Conservation (phyloP, 2,329 filamentous ascomycete genomes). For the Venturia carpophila region DNA sequence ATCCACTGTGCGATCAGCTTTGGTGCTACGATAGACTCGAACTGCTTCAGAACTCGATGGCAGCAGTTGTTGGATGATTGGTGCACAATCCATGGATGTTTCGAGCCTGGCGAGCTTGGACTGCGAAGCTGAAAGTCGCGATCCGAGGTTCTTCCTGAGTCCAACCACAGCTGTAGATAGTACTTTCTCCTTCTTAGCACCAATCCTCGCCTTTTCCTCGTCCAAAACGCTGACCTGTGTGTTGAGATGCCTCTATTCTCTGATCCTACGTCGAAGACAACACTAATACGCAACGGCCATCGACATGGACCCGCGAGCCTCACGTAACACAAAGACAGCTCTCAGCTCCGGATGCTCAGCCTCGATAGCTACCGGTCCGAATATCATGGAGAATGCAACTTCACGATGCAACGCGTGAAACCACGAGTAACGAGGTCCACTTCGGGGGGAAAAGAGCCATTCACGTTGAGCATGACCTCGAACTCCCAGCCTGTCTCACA, state of each 20-base stretch:
- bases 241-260: neutral
- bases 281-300: neutral
- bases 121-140: neutral
- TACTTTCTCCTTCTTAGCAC: too few species aligned
- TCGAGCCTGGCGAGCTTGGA: neutral
- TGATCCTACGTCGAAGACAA: too few species aligned
- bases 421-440: neutral
- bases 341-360: neutral
- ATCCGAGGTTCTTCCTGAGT: slow-evolving; percentile 4
- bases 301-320: neutral
- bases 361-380: neutral
- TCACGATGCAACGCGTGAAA: neutral
- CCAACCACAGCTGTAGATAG: neutral
- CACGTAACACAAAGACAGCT: neutral
- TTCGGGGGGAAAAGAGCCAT: neutral
- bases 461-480: neutral
- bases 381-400: neutral
- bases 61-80: slow-evolving; percentile 4
- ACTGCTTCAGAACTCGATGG: neutral
- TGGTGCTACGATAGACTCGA: neutral
- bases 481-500: too few species aligned
- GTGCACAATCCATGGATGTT: neutral
- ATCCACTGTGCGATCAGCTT: neutral
- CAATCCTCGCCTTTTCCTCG: too few species aligned
- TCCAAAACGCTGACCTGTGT: neutral